phyloP scores from a whole-genome alignment of 495 filamentous ascomycete genomes.

The Barbatosphaeria neglecta region DNA sequence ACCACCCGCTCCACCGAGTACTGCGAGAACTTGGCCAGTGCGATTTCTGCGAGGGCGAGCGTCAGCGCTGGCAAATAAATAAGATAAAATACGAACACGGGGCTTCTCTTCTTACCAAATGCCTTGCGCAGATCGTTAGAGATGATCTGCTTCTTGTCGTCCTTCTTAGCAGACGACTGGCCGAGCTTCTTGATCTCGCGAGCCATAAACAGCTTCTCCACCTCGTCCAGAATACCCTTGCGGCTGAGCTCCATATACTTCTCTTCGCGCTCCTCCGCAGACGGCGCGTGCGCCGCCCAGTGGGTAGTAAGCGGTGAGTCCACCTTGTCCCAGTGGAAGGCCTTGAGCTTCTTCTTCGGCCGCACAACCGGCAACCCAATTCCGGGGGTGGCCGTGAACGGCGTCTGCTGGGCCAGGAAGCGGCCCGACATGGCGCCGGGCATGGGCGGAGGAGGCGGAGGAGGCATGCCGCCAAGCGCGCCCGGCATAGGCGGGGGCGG shows the following conservation, averaged over 20 bases:
- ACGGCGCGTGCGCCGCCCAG: slow-evolving; percentile 81
- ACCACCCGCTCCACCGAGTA: slow-evolving; percentile 70
- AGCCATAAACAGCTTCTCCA: slow-evolving; percentile 93
- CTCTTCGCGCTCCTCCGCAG: slow-evolving; percentile 74
- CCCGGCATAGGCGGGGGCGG: slow-evolving; percentile 31
- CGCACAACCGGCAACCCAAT: slow-evolving; percentile 61
- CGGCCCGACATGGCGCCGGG: slow-evolving; percentile 46
- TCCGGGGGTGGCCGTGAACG: slow-evolving; percentile 16
- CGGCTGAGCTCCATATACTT: slow-evolving; percentile 86
- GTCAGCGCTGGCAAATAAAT: no score
- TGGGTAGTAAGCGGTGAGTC: slow-evolving; percentile 89
- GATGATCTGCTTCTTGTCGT: slow-evolving; percentile 96
- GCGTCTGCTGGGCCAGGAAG: slow-evolving; percentile 37
- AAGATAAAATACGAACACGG: no score
- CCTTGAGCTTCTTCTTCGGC: slow-evolving; percentile 98
- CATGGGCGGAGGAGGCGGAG: slow-evolving; percentile 43
- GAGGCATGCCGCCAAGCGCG: slow-evolving; percentile 23
- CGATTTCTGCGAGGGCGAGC: slow-evolving; percentile 59
- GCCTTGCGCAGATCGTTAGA: slow-evolving; percentile 81
- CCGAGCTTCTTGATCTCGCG: slow-evolving; percentile 89
- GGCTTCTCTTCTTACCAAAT: slow-evolving; percentile 64
- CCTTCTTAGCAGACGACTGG: slow-evolving; percentile 56
- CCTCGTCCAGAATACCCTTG: slow-evolving; percentile 92
- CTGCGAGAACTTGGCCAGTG: slow-evolving; percentile 79
- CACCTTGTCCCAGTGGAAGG: slow-evolving; percentile 98